These are phyloP conservation scores for Plantago major DNA, from an alignment of 257 asterid species.

Conservation along the genomic window DNA sequence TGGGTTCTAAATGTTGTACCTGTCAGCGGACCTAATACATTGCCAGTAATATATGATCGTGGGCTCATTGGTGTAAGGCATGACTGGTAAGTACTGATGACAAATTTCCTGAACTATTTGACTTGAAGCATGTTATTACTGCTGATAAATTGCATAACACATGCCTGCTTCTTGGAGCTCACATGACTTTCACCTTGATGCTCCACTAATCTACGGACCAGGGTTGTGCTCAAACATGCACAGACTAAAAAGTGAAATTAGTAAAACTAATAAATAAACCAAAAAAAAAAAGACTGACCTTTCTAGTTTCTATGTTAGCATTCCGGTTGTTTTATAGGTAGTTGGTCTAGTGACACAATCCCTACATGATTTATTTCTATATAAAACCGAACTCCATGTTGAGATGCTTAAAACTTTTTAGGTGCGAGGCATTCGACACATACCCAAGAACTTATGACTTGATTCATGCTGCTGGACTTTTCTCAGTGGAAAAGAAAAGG, in stretches of 20 bases:
- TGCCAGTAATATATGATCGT: slow-evolving; percentile 92
- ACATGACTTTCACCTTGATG: not conserved
- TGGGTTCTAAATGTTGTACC: slow-evolving; percentile 97
- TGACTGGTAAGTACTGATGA: slow-evolving; percentile 60
- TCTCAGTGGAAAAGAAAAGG: slow-evolving; percentile 52
- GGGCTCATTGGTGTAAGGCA: slow-evolving; percentile 95
- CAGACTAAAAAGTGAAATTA: too few species aligned
- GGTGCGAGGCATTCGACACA: slow-evolving; percentile 77
- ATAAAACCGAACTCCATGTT: slow-evolving; percentile 1
- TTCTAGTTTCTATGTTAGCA: not conserved
- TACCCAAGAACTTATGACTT: slow-evolving; percentile 80
- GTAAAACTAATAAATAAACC: not conserved
- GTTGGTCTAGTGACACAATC: not conserved
- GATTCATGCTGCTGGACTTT: slow-evolving; percentile 69
- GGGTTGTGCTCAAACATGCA: too few species aligned
- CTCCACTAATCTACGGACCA: too few species aligned
- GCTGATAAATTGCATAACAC: not conserved
- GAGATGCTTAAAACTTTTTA: slow-evolving; percentile 21
- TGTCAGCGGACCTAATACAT: slow-evolving; percentile 81
- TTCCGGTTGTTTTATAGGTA: too few species aligned
- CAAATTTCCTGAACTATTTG: not conserved
- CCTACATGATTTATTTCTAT: not conserved
- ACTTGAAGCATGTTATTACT: not conserved
- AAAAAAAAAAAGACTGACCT: not conserved
- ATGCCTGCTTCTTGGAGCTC: not conserved